phyloP scores from a whole-genome alignment of 176 grass and related monocot species.

The Triticum urartu region DNA sequence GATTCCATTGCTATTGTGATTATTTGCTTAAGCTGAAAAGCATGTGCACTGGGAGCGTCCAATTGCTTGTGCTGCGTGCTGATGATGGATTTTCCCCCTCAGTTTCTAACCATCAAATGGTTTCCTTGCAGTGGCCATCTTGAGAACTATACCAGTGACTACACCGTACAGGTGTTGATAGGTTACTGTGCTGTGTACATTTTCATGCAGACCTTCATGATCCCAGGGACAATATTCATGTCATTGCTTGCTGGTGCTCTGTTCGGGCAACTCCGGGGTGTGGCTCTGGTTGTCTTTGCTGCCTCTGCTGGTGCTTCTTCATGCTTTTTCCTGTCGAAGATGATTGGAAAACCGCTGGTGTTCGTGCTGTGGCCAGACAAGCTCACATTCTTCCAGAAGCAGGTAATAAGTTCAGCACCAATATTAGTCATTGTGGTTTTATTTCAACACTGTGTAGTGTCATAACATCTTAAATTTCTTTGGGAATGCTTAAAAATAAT shows the following conservation, averaged over 20 bases:
- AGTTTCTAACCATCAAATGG: slow-evolving; percentile 21
- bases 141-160: slow-evolving; percentile 95
- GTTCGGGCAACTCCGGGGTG: slow-evolving; percentile 69
- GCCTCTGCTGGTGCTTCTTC: slow-evolving; percentile 96
- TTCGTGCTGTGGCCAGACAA: slow-evolving; percentile 95
- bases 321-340: slow-evolving; percentile 89
- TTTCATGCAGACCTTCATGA: slow-evolving; percentile 99
- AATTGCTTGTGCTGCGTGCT: not conserved
- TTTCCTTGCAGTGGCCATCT: slow-evolving; percentile 79
- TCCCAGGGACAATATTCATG: slow-evolving; percentile 98
- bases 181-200: slow-evolving; percentile 92
- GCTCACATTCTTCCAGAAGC: slow-evolving; percentile 83
- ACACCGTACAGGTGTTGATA: slow-evolving; percentile 90
- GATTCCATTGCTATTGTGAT: not conserved
- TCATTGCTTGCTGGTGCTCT: slow-evolving; percentile 90
- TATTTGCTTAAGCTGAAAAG: not conserved
- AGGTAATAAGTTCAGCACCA: slow-evolving; percentile 58
- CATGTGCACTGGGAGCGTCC: not conserved
- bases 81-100: not conserved
- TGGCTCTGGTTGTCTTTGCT: slow-evolving; percentile 94
- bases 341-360: slow-evolving; percentile 84
- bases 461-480: not conserved
- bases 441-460: not conserved
- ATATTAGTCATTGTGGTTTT: slow-evolving; percentile 4
- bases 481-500: not conserved